phyloP scores from a whole-genome alignment of 1,284 basidiomycete species.

The Marasmius fiardii region DNA sequence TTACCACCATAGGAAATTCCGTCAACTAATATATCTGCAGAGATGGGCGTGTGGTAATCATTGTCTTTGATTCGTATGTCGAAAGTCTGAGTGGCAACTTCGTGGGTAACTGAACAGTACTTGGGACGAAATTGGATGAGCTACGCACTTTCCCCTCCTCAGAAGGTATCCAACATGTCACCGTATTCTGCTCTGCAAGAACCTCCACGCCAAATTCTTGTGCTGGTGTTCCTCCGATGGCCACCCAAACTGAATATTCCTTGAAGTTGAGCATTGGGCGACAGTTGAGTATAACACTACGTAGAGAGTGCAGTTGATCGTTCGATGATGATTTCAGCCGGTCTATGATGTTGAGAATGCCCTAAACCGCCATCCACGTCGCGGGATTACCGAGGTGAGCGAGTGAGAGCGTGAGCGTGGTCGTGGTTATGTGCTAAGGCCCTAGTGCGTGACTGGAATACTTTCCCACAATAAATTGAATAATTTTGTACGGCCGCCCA shows the following conservation, averaged over 20 bases:
- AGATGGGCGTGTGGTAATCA: background rate
- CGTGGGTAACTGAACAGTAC: background rate
- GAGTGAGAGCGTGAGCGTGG: too few relatives aligned
- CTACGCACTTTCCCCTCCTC: slow-evolving; percentile 6
- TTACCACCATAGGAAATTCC: background rate
- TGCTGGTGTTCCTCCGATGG: background rate
- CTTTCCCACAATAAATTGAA: too few relatives aligned
- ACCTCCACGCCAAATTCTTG: slow-evolving; percentile 1
- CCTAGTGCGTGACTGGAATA: too few relatives aligned
- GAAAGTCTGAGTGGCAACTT: background rate
- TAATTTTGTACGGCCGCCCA: too few relatives aligned
- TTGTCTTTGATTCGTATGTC: slow-evolving; percentile 1
- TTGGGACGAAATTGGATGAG: background rate
- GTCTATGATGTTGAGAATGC: too few relatives aligned
- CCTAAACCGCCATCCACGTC: too few relatives aligned
- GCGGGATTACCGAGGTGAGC: too few relatives aligned
- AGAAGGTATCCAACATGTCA: slow-evolving; percentile 10
- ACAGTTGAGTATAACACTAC: too few relatives aligned
- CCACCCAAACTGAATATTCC: slow-evolving; percentile 7
- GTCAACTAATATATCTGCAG: background rate
- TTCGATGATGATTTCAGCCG: too few relatives aligned
- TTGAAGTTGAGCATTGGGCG: background rate
- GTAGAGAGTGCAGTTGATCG: too few relatives aligned
- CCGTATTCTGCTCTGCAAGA: background rate
- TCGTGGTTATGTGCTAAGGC: too few relatives aligned